phyloP scores from a whole-genome alignment of 495 filamentous ascomycete species.

The Sabuloglossum arenarium region DNA sequence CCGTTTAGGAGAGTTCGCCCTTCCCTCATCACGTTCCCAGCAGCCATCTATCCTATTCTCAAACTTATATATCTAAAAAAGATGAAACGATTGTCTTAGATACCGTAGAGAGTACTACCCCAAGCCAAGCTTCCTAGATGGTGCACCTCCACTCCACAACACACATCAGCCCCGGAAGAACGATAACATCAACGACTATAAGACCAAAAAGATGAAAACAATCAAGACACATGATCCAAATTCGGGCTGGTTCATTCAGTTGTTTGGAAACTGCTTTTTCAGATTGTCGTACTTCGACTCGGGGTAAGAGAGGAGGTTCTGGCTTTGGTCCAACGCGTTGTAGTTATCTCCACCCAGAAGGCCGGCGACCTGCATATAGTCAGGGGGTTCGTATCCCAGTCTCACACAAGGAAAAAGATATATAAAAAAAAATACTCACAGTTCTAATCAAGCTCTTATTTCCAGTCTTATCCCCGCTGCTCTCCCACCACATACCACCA shows the following conservation, averaged over 20 bases:
- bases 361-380: neutral
- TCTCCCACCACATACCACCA: constrained; percentile 86
- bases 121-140: too few relatives aligned
- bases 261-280: constrained; percentile 22
- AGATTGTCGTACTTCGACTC: constrained; percentile 68
- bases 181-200: too few relatives aligned
- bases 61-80: too few relatives aligned
- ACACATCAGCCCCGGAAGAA: too few relatives aligned
- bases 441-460: constrained; percentile 41
- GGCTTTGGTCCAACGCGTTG: constrained; percentile 28
- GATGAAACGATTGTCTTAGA: too few relatives aligned
- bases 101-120: too few relatives aligned
- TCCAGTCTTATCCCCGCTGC: constrained; percentile 43
- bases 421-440: constrained; percentile 15
- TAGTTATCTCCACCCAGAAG: neutral
- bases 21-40: too few relatives aligned
- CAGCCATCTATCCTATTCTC: too few relatives aligned
- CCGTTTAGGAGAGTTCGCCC: too few relatives aligned
- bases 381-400: neutral
- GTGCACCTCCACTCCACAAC: too few relatives aligned
- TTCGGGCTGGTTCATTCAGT: too few relatives aligned
- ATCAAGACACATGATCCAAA: too few relatives aligned
- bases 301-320: constrained; percentile 52
- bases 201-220: neutral
- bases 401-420: neutral